Percentiles rank a stretch among this genome's conserved stretches.
Evolutionary conservation across 192 early-diverging fungal species (phyloP).

Genomic region (Rhizophagus clarus): DNA sequence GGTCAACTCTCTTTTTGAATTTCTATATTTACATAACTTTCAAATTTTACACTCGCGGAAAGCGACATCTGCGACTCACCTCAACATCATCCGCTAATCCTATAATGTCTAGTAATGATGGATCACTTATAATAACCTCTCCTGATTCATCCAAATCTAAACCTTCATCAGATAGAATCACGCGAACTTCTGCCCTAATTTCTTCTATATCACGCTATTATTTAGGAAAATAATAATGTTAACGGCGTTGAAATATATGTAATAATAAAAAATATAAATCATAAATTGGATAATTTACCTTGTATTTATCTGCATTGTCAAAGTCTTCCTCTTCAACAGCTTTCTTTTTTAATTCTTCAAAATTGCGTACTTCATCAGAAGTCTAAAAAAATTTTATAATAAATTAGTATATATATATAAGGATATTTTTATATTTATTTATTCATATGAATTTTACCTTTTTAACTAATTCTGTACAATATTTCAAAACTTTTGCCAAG

Average conservation of each 20-base stretch:
- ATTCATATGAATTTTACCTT: slow-evolving; percentile 39
- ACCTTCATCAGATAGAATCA: slow-evolving; percentile 33
- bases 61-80: background rate
- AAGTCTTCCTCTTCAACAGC: slow-evolving; percentile 75
- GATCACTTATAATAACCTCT: slow-evolving; percentile 22
- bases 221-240: background rate
- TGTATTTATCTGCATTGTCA: slow-evolving; percentile 73
- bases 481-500: slow-evolving; percentile 66
- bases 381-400: background rate
- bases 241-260: background rate
- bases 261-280: background rate
- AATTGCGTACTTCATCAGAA: slow-evolving; percentile 10
- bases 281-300: slow-evolving; percentile 43
- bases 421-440: background rate
- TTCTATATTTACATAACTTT: background rate
- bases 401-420: background rate
- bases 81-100: slow-evolving; percentile 26
- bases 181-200: slow-evolving; percentile 3
- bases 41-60: background rate
- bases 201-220: slow-evolving; percentile 4
- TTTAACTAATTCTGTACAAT: slow-evolving; percentile 45
- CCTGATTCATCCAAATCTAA: slow-evolving; percentile 28
- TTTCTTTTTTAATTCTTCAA: slow-evolving; percentile 58
- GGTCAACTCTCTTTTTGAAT: background rate
- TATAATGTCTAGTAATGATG: slow-evolving; percentile 16